Base-by-base conservation (phyloP, 441 rosid genomes). In the Flueggea neowawraea region DNA sequence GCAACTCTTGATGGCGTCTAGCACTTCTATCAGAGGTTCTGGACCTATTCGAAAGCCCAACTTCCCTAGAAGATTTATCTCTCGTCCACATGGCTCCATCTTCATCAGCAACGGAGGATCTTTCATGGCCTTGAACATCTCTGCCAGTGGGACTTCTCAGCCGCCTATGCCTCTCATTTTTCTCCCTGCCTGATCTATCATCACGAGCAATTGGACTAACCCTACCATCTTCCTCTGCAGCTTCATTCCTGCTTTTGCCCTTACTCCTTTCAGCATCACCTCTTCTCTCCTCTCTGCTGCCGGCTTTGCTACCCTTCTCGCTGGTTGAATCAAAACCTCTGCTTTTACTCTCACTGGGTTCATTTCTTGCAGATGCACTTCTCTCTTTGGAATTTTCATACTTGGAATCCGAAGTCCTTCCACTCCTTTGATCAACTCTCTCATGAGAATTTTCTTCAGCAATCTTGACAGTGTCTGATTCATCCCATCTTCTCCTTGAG, bases 401-500 rank as follows among this genome's bases (percentile, higher is more conserved):
- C 66, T 80, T 88, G 43, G 72, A 71, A 65, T 86, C 96, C 76
- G 93, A 85, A 68, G 65, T 56, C 83, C 82, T 90, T 66, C 82
- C 83, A 53, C 82, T 79, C 74, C 76, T 84, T 41, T 36, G 52
- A 75, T 90, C 97, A 63, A 74, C 58, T 67, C 76, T 81, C 50
- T 83, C 93, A 45, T 68, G 56, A 32, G 62, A 78, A 49, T 15
- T 78, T 56, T 80, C 95, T 67, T 88, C 90, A 13, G 71, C 66
- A 76, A 76, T 85, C 72, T 60, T 79, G 39, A 58, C 68, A 63
- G 76, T 31, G 73, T 78, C 89, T 16, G 75, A 44, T 58, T 95
- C 97, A 71, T 91, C 97, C 97, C 96, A 88, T 81, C 91, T 84
- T 74, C 85, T 95, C 75, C 88, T 88, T 50, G 95, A 85, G 67